These are phyloP conservation scores for Musa schizocarpa DNA, from an alignment of 176 grass and related monocot genomes.

Conservation along the genomic window DNA sequence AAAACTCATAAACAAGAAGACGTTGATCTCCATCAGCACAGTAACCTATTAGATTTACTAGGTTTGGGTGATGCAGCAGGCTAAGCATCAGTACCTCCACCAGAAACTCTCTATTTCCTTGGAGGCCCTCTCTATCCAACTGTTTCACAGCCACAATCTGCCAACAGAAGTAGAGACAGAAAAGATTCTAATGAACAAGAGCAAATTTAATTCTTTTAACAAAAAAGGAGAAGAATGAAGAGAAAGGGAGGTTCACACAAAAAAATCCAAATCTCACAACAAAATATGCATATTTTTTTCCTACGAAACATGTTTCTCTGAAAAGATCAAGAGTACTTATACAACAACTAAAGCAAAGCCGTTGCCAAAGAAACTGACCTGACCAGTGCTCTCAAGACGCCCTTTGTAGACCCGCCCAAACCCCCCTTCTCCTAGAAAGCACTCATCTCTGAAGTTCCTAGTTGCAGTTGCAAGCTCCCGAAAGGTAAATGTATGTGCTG, in stretches of 20 bases:
- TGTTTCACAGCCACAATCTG: constrained; percentile 73
- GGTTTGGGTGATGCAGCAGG: constrained; percentile 60
- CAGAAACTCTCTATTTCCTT: constrained; percentile 78
- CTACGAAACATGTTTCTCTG: constrained; percentile 13
- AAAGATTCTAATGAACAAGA: not conserved
- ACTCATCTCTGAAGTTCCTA: constrained; percentile 76
- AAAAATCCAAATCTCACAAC: not conserved
- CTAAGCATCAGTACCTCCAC: constrained; percentile 80
- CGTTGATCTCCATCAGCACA: constrained; percentile 70
- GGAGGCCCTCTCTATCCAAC: constrained; percentile 61
- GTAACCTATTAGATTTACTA: constrained; percentile 69
- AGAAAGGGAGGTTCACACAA: not conserved
- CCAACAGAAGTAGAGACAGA: constrained; percentile 19
- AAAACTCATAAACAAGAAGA: constrained; percentile 73
- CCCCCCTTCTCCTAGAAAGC: constrained; percentile 82
- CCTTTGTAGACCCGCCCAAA: constrained; percentile 87
- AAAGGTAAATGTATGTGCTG: constrained; percentile 81
- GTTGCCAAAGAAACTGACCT: constrained; percentile 30
- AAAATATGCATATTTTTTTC: not conserved
- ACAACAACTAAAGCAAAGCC: not conserved
- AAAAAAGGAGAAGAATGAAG: not conserved
- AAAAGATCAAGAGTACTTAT: constrained; percentile 25
- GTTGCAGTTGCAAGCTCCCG: constrained; percentile 62
- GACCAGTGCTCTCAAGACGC: constrained; percentile 47
- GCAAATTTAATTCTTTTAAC: not conserved